Evolutionary conservation across 2,329 filamentous ascomycete species (phyloP).

Genomic region (Thielaviopsis euricoi): DNA sequence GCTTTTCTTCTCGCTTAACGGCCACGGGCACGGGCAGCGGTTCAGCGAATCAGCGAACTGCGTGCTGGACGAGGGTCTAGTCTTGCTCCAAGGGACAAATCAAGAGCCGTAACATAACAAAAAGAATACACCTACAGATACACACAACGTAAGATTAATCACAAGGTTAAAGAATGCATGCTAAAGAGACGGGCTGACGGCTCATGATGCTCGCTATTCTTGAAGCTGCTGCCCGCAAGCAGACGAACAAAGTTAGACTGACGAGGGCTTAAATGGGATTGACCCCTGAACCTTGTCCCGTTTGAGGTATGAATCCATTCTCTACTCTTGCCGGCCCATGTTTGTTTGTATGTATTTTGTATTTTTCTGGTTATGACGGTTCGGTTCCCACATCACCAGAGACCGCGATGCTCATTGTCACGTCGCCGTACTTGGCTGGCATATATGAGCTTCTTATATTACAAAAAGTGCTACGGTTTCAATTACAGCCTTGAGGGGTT

Average conservation of each 20-base stretch:
- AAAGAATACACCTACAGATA: not conserved
- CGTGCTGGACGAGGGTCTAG: too few species aligned
- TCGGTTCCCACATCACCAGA: too few species aligned
- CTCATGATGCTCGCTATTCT: too few species aligned
- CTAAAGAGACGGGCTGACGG: not conserved
- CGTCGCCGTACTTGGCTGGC: not conserved
- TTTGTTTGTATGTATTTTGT: not conserved
- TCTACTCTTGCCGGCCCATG: not conserved
- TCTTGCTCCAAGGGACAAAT: too few species aligned
- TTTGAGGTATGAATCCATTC: not conserved
- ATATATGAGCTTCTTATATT: not conserved
- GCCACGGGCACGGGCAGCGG: too few species aligned
- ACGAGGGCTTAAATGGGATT: not conserved
- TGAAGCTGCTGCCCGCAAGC: not conserved
- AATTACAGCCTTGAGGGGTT: not conserved
- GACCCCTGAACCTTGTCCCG: not conserved
- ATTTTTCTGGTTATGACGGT: too few species aligned
- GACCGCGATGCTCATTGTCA: not conserved
- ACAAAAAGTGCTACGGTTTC: not conserved
- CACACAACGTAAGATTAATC: not conserved
- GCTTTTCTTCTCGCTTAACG: not conserved
- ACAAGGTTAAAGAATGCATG: not conserved
- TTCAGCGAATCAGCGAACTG: too few species aligned
- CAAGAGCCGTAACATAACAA: too few species aligned
- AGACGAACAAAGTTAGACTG: not conserved